These are phyloP conservation scores for Colletotrichum shisoi DNA, from an alignment of 2,329 filamentous ascomycete genomes.

Conservation along the genomic window DNA sequence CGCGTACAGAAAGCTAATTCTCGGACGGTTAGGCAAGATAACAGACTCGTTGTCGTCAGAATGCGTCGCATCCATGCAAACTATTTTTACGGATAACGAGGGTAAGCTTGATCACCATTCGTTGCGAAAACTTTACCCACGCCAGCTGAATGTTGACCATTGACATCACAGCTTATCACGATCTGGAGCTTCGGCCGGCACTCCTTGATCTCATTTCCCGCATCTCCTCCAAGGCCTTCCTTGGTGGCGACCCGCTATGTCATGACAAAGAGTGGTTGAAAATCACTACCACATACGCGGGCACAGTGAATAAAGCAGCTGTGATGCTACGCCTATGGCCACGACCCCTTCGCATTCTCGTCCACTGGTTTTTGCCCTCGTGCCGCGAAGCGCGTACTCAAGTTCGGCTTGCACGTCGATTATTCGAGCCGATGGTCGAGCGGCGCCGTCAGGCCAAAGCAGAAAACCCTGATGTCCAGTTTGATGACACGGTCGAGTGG, in stretches of 20 bases:
- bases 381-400: slow-evolving; percentile 50
- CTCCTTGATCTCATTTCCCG: slow-evolving; percentile 53
- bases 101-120: not conserved
- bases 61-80: slow-evolving; percentile 17
- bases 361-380: slow-evolving; percentile 55
- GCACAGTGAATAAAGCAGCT: slow-evolving; percentile 49
- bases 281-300: slow-evolving; percentile 54
- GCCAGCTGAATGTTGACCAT: not conserved
- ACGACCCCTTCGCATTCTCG: slow-evolving; percentile 50
- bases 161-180: slow-evolving; percentile 41
- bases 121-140: not conserved
- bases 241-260: slow-evolving; percentile 53
- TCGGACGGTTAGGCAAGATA: slow-evolving; percentile 11
- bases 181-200: not conserved
- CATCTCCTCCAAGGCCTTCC: slow-evolving; percentile 59
- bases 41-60: slow-evolving; percentile 14
- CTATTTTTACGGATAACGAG: slow-evolving; percentile 12
- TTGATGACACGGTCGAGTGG: slow-evolving; percentile 55
- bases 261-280: slow-evolving; percentile 58
- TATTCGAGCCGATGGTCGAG: slow-evolving; percentile 49
- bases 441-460: slow-evolving; percentile 42
- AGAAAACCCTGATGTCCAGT: slow-evolving; percentile 18
- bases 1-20: not conserved
- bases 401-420: slow-evolving; percentile 48
- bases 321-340: slow-evolving; percentile 53